Base-by-base conservation (phyloP, 495 filamentous ascomycete genomes). In the Penicillium ochrochloron region DNA sequence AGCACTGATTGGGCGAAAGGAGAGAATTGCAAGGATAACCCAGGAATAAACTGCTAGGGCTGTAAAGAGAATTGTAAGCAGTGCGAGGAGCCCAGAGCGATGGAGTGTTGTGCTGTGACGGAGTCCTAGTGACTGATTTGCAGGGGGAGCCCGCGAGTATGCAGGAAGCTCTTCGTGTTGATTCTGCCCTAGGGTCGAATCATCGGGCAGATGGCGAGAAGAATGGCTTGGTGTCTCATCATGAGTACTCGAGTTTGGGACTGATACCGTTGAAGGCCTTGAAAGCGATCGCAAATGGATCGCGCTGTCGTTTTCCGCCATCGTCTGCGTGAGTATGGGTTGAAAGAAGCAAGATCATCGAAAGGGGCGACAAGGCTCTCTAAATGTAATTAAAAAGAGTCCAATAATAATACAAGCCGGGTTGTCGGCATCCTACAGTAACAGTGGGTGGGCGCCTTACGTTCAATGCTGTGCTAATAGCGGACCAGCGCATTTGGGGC, bases 71-170 rank as follows among this genome's bases (percentile, higher is more conserved):
- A 27, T 6, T 8, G 60, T 62, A 10, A 57, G 4, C 11, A 62
- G 37, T 0, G 27, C 11, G 17, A 62, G 12, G 15, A 33, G 17
- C 1, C 27, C 37, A 10, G 53, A 57, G 29, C 52, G 60, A 57
- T 62, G 53, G 33, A 62, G 60, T 6, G 6, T 48, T 25, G 60
- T 31, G 60, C 60, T 62, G 42, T 62, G 29, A 25, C 53, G 53
- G 25, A 21, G 53, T 12, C 53, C 53, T 23, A 37, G 15, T 14
- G 53, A 34, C 17, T 56, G 53, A 21, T 56, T 37, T 4, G 5
- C 0, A 10, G 53, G 53, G 14, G 53, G 27, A n/a, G 53, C 53
- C 31, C 53, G 27, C 11, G 53, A 56, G 33, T 56, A 56, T 19
- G 53, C 53, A 7, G 53, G 53, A 25, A 56, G 53, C 0, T 56